These are phyloP conservation scores for Kwoniella dendrophila DNA, from an alignment of 768 basidiomycete genomes.

Conservation along the genomic window DNA sequence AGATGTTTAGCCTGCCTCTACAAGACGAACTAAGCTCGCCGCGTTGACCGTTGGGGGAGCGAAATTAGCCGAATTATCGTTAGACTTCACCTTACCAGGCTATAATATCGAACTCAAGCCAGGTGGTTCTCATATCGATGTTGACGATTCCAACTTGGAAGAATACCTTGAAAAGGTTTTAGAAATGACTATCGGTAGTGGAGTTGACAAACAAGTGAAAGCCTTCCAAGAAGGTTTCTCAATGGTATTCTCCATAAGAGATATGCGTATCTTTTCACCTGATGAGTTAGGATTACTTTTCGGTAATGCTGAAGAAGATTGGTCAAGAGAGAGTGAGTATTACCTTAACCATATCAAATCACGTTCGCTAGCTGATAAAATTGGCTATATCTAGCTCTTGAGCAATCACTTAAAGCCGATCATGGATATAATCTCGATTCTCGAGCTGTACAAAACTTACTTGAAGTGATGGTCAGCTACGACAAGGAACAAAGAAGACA, in stretches of 20 bases:
- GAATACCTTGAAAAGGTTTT: slow-evolving; percentile 87
- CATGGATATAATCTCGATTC: slow-evolving; percentile 97
- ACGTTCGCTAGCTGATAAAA: slow-evolving; percentile 47
- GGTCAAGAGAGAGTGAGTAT: slow-evolving; percentile 81
- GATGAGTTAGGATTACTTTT: slow-evolving; percentile 96
- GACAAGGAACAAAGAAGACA: slow-evolving; percentile 74
- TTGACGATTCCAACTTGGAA: slow-evolving; percentile 83
- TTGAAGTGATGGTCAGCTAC: slow-evolving; percentile 83
- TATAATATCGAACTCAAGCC: slow-evolving; percentile 90
- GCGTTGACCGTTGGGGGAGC: slow-evolving; percentile 58
- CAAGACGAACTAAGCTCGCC: slow-evolving; percentile 43
- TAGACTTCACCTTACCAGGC: slow-evolving; percentile 96
- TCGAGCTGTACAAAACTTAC: slow-evolving; percentile 80
- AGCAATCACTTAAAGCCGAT: slow-evolving; percentile 90
- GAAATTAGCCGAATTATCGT: slow-evolving; percentile 79
- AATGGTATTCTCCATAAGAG: slow-evolving; percentile 88
- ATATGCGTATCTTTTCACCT: slow-evolving; percentile 87
- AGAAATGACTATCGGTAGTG: slow-evolving; percentile 82
- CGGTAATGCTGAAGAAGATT: slow-evolving; percentile 97
- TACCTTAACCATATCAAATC: neutral
- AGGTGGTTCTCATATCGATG: slow-evolving; percentile 74
- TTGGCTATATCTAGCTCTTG: slow-evolving; percentile 62
- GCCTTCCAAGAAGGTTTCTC: slow-evolving; percentile 79
- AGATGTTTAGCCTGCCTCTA: slow-evolving; percentile 29
- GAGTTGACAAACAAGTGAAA: slow-evolving; percentile 74